phyloP scores from a whole-genome alignment of 805 yeast genomes.

The Yamadazyma insecticola region DNA sequence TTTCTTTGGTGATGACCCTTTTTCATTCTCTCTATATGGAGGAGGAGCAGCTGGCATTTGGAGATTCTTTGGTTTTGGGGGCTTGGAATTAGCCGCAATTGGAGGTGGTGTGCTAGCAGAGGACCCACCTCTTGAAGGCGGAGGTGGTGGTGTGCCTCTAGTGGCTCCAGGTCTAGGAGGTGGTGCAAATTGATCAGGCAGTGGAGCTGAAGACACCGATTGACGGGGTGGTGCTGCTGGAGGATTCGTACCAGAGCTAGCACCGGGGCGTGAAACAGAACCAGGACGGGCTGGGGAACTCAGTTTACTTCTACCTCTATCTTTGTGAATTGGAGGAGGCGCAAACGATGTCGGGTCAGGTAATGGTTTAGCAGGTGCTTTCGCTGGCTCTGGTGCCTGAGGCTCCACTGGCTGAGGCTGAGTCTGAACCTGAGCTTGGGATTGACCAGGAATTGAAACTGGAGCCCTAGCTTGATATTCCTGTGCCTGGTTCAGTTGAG shows the following conservation, averaged over 20 bases:
- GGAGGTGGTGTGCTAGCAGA: conserved; percentile 35
- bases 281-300: not conserved
- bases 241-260: conserved; percentile 1
- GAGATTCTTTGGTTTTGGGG: conserved; percentile 25
- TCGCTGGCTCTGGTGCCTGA: conserved; percentile 9
- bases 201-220: conserved; percentile 1
- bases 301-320: conserved; percentile 15
- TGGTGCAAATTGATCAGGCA: conserved; percentile 24
- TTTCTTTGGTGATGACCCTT: not conserved
- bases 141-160: conserved; percentile 4
- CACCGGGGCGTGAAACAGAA: conserved; percentile 1
- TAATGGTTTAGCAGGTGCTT: conserved; percentile 22
- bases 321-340: conserved; percentile 38
- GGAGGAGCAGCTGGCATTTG: conserved; percentile 16
- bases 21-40: conserved; percentile 13
- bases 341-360: conserved; percentile 36
- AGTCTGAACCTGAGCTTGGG: conserved; percentile 8
- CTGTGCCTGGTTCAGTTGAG: not conserved
- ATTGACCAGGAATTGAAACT: not conserved
- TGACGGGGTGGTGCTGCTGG: conserved; percentile 1
- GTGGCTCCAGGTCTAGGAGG: conserved; percentile 12
- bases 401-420: conserved; percentile 12
- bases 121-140: conserved; percentile 3
- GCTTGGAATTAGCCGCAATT: no score
- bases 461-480: not conserved